Conservation (phyloP, 1,139 yeast genomes). For the Blastobotrys raffinosifermentans region DNA sequence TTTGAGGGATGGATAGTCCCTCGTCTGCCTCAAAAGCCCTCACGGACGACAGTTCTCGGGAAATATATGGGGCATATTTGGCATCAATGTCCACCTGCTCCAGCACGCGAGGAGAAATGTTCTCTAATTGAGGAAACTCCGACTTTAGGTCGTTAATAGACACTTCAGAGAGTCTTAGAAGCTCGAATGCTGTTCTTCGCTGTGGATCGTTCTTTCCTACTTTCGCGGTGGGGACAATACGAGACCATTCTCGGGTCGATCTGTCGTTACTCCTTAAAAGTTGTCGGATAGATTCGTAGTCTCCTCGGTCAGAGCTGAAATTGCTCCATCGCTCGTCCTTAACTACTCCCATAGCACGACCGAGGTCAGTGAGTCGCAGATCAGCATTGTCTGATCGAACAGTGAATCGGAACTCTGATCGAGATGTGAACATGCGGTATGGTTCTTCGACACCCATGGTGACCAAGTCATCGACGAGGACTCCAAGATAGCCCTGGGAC, state of each 20-base stretch:
- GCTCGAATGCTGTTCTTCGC: slow-evolving; percentile 50
- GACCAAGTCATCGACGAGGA: slow-evolving; percentile 84
- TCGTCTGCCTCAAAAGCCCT: slow-evolving; percentile 84
- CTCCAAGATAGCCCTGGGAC: slow-evolving; percentile 87
- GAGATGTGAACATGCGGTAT: slow-evolving; percentile 93
- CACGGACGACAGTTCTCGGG: slow-evolving; percentile 63
- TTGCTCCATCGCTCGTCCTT: slow-evolving; percentile 51
- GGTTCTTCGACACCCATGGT: slow-evolving; percentile 98
- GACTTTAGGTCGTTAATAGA: slow-evolving; percentile 30
- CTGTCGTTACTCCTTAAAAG: slow-evolving; percentile 43
- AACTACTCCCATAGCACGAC: slow-evolving; percentile 63
- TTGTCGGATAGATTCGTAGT: slow-evolving; percentile 42
- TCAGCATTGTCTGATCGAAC: slow-evolving; percentile 95
- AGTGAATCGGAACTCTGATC: slow-evolving; percentile 87
- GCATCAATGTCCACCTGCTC: slow-evolving; percentile 72
- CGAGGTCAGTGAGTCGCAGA: slow-evolving; percentile 65
- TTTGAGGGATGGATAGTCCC: slow-evolving; percentile 55
- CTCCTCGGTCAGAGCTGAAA: slow-evolving; percentile 42
- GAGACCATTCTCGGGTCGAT: slow-evolving; percentile 60
- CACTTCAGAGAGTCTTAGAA: slow-evolving; percentile 44
- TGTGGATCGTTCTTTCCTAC: slow-evolving; percentile 38
- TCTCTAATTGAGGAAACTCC: slow-evolving; percentile 32
- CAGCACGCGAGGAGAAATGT: slow-evolving; percentile 42
- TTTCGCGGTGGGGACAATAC: slow-evolving; percentile 33
- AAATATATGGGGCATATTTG: slow-evolving; percentile 74